Evolutionary conservation across 371 early-diverging fungal species (phyloP), one percentile per base, ranked within the genome.

Genomic region (Capniomyces stellatus): DNA sequence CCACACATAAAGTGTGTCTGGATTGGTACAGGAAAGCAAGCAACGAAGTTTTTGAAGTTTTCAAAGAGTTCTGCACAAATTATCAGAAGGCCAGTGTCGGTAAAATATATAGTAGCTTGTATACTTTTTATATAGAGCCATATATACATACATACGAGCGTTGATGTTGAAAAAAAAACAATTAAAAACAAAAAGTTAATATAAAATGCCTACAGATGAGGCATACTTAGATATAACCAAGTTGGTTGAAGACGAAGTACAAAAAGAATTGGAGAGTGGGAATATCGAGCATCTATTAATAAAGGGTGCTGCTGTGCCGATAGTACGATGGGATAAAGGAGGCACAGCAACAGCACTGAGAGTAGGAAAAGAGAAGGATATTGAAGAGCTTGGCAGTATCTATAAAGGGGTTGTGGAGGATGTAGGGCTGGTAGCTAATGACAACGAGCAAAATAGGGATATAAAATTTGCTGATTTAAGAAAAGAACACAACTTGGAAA

Each of bases 1-100:
- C 58, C 21, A 85, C 88, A 0, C 93, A 96, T 66, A 96, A 96
- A 64, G 90, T 87, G 15, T 83, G 84, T 1, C 65, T 94, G 22
- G 87, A 87, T 44, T 76, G 78, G n/a, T 88, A 87, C 64, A 73
- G 87, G 31, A 61, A 72, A 8, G 85, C 82, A 8, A 78, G 82
- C 29, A 70, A 68, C 42, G 66, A 69, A 35, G 81, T 92, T 53
- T 83, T 93, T 63, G 62, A 64, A 8, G 71, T 89, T 4, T 74
- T 92, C 52, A 54, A 67, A 39, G 64, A 66, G 15, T 61, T 72
- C 43, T 72, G 74, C 39, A 57, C 64, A 12, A 73, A 60, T 0
- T 64, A 77, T 19, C 76, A 78, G 61, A 81, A 82, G 57, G 76
- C 82, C 25, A 82, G 84, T 0, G 58, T 75, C n/a, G 58, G 46